Base-by-base conservation (phyloP, 2,329 filamentous ascomycete species). In the Aspergillus amoenus region DNA sequence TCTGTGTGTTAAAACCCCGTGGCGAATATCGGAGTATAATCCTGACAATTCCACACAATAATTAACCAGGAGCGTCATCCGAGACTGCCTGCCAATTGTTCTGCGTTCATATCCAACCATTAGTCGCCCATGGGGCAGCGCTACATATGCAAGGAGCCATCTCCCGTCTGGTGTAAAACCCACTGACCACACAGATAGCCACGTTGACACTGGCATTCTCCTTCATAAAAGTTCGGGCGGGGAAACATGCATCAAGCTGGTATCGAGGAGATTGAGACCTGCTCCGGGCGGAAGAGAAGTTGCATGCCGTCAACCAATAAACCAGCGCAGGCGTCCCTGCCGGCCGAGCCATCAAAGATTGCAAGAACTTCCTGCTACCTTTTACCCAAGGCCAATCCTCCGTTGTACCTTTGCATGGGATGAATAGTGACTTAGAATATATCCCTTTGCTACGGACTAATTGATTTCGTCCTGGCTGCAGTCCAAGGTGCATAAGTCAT, bases 91-190 rank as follows among this genome's bases (percentile, higher is more conserved):
- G n/a, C 22, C 18, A 32, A 39, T 41, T 32, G n/a, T 50, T 21
- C n/a, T 41, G 13, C 21, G 3, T 51, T 44, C 42, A 12, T 24
- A 32, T 48, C 55, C 55, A 52, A 48, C 49, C 37, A 37, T 32
- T 53, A 43, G 55, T 44, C 50, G 55, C 55, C 49, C 44, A 30
- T 41, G 24, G 39, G 24, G 39, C 27, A 21, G 34, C 44, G 32
- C 24, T 11, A 18, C 5, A 42, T 21, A 30, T 21, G 30, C 21
- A 32, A 17, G 15, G 27, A 52, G 42, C n/a, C 11, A 47, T 39
- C 30, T 30, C 53, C 39, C 30, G 42, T 37, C 34, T 13, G 12
- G 39, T 41, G 40, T 42, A 50, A 13, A 49, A 32, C 48, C 15
- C 40, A 21, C 32, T 30, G 41, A 40, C 40, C 22, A 51, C 44